Evolutionary conservation across 176 grass and related monocot genomes (phyloP), one percentile per base, ranked within the genome.

Genomic region (Carex pumila): DNA sequence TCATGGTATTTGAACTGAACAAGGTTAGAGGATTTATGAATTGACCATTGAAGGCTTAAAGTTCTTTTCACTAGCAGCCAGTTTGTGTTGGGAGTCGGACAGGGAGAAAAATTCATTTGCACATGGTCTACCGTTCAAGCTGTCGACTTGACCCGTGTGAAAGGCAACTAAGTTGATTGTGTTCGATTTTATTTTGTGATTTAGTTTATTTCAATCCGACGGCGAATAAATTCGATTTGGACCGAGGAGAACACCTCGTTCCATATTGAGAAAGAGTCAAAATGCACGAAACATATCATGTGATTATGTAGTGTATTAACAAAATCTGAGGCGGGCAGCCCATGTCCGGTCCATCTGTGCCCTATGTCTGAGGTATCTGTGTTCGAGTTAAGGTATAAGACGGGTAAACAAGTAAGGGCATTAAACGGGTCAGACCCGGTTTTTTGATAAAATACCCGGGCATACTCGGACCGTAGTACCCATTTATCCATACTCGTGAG

Each of bases 1-100:
- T 82, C 80, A 25, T 82, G 61, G 61, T 50, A 13, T 9, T 3
- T 14, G 14, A 58, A 34, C 12, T 18, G 3, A 34, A 18, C 25
- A 37, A 80, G 17, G 0, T 61, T 59, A 17, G 49, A 80, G 61
- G 41, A 54, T 76, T 67, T 39, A 34, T 67, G 73, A 77, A 56
- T 77, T 77, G 80, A 83, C 80, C 80, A 83, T 83, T 83, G 80
- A 83, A 83, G 43, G 61, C 61, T 83, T 67, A 61, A 17, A 83
- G 39, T 45, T 68, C 12, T 19, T 81, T 61, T 65, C 22, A 83
- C 8, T n/a, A 83, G 80, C 80, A 83, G 59, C 80, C 80, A 21
- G 31, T 81, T 37, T 62, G n/a, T 56, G 31, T 45, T 8, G 55
- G 8, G 37, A 39, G 34, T 36, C 2, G 3, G 19, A 32, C 25